Evolutionary conservation across 441 rosid genomes (phyloP).

Genomic region (Omphalea diandra): DNA sequence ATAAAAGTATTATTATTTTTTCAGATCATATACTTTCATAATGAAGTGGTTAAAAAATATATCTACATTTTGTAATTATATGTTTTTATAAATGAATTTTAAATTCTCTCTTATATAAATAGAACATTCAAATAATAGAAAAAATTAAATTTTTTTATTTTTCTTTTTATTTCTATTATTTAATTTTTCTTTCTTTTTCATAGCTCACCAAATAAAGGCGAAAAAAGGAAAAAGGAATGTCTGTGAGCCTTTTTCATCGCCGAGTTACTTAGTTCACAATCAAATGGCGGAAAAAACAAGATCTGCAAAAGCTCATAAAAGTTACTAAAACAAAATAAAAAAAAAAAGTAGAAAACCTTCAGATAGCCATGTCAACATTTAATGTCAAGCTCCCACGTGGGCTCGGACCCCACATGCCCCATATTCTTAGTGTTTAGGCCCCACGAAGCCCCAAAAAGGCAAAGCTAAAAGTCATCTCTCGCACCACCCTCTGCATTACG

Average conservation of each 20-base stretch:
- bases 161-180: too few relatives aligned
- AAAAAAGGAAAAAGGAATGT: background rate
- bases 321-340: background rate
- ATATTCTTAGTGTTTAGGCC: slow-evolving; percentile 20
- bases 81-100: too few relatives aligned
- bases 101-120: too few relatives aligned
- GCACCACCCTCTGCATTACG: background rate
- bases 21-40: too few relatives aligned
- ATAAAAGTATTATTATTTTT: too few relatives aligned
- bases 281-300: background rate
- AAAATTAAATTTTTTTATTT: too few relatives aligned
- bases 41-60: too few relatives aligned
- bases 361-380: slow-evolving; percentile 24
- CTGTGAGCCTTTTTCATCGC: background rate
- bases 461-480: background rate
- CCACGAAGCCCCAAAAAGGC: slow-evolving; percentile 7
- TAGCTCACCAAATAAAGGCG: too few relatives aligned
- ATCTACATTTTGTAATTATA: too few relatives aligned
- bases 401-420: slow-evolving; percentile 10
- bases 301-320: background rate
- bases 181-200: too few relatives aligned
- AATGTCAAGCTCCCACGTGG: slow-evolving; percentile 20
- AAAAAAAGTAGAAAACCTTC: slow-evolving; percentile 18
- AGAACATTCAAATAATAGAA: too few relatives aligned
- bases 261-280: background rate